phyloP scores from a whole-genome alignment of 441 rosid species.

The Pelargonium australe region DNA sequence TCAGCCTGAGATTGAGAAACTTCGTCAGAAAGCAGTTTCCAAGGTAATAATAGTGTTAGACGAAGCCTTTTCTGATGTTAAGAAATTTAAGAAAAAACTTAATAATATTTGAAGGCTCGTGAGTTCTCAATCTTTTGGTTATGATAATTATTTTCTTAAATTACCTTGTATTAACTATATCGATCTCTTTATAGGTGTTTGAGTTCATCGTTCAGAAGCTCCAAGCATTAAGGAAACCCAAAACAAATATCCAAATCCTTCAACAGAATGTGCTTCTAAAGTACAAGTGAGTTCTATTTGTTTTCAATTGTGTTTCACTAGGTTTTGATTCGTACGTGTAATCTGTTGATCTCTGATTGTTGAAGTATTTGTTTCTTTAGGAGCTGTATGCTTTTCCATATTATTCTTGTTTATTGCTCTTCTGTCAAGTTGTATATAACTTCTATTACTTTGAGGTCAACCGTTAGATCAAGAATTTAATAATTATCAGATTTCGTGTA shows the following conservation, averaged over 20 bases:
- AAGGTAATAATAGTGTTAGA: constrained; percentile 49
- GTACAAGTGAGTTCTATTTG: constrained; percentile 64
- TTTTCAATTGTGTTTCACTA: constrained; percentile 8
- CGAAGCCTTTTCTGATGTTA: constrained; percentile 16
- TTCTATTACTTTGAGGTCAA: background rate
- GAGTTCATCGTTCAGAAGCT: constrained; percentile 99
- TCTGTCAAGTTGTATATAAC: background rate
- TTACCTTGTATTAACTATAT: constrained; percentile 12
- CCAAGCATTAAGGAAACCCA: constrained; percentile 93
- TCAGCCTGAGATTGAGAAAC: constrained; percentile 97
- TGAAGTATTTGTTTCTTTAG: background rate
- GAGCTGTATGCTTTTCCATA: background rate
- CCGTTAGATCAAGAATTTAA: background rate
- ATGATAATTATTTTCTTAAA: no score
- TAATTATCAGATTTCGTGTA: constrained; percentile 21
- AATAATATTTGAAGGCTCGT: no score
- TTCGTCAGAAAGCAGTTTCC: constrained; percentile 89
- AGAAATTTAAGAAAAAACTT: no score
- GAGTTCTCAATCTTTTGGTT: no score
- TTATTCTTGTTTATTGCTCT: constrained; percentile 4
- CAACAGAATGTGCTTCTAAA: constrained; percentile 96
- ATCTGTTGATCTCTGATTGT: background rate
- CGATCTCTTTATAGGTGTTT: constrained; percentile 53
- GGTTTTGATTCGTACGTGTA: background rate
- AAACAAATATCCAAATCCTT: constrained; percentile 98